phyloP scores from a whole-genome alignment of 768 basidiomycete genomes.

The Mycena belliarum region DNA sequence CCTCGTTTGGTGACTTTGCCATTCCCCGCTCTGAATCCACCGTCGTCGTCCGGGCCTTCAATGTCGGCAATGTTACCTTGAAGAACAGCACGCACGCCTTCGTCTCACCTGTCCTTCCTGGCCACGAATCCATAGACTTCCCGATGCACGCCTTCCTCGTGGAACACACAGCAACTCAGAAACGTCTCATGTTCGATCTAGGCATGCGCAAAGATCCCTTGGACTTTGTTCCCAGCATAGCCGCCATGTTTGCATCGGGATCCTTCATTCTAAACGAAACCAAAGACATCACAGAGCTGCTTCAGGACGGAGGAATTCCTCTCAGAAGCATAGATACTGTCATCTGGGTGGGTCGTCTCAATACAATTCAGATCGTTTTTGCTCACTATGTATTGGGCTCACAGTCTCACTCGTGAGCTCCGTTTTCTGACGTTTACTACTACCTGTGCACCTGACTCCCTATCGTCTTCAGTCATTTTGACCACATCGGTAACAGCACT shows the following conservation, averaged over 20 bases:
- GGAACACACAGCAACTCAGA: background rate
- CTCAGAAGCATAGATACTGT: slow-evolving; percentile 12
- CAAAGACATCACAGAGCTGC: slow-evolving; percentile 9
- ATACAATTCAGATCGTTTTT: background rate
- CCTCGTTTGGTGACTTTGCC: slow-evolving; percentile 3
- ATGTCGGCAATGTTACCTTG: slow-evolving; percentile 12
- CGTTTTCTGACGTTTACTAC: too few relatives aligned
- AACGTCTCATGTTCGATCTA: slow-evolving; percentile 18
- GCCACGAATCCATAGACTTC: background rate
- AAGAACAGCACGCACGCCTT: background rate
- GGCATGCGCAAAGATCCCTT: slow-evolving; percentile 11
- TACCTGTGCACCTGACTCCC: too few relatives aligned
- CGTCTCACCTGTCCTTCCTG: background rate
- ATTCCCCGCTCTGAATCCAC: slow-evolving; percentile 9
- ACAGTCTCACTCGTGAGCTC: too few relatives aligned
- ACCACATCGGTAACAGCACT: slow-evolving; percentile 2
- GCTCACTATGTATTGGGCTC: too few relatives aligned
- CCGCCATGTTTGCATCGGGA: background rate
- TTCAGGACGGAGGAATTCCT: slow-evolving; percentile 11
- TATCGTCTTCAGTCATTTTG: slow-evolving; percentile 3
- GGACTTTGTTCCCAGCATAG: slow-evolving; percentile 6
- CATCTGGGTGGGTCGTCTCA: slow-evolving; percentile 1
- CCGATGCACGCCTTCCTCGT: slow-evolving; percentile 12
- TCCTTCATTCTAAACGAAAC: background rate
- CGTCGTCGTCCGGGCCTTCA: slow-evolving; percentile 11